Evolutionary conservation across 345 rosid species (phyloP).

Genomic region (sweet orange (Citrus sinensis)): DVS_A1.0 CM039164.1:16185001-16185500

Average conservation of each 20-base stretch:
- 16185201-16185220: not conserved
- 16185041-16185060: constrained; percentile 8
- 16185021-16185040: constrained; percentile 17
- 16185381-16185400: too few species aligned
- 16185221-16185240: not conserved
- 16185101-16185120: not conserved
- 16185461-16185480: too few species aligned
- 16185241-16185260: not conserved
- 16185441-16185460: too few species aligned
- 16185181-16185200: not conserved
- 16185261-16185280: constrained; percentile 8
- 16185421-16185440: too few species aligned
- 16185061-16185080: constrained; percentile 12
- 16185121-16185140: not conserved
- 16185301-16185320: too few species aligned
- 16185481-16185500: too few species aligned
- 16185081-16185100: not conserved
- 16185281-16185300: not conserved
- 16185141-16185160: not conserved
- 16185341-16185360: too few species aligned
- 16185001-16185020: constrained; percentile 10
- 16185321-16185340: too few species aligned
- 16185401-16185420: too few species aligned
- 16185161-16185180: not conserved
- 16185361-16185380: too few species aligned